phyloP scores from a whole-genome alignment of 495 filamentous ascomycete genomes.

The Neurospora sp. region DNA sequence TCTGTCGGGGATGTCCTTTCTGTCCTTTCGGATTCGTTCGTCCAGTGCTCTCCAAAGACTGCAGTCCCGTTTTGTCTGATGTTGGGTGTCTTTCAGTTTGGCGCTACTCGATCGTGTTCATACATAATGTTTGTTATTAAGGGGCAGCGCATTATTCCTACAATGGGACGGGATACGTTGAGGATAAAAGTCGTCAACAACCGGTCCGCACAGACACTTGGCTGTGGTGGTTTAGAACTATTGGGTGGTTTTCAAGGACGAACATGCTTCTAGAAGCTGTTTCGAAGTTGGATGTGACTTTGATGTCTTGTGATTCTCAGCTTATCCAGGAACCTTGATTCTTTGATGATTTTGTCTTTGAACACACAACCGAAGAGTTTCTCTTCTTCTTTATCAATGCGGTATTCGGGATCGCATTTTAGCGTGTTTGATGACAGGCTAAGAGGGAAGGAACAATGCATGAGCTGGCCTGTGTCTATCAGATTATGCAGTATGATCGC shows the following conservation, averaged over 20 bases:
- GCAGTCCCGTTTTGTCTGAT: neutral
- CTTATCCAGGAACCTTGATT: neutral
- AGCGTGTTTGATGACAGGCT: neutral
- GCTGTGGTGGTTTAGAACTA: neutral
- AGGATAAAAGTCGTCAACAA: neutral
- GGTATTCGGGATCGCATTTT: neutral
- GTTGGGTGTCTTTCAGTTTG: neutral
- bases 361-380: neutral
- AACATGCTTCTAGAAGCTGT: neutral
- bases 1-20: neutral
- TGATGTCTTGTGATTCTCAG: neutral
- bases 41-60: neutral
- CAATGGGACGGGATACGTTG: neutral
- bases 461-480: neutral
- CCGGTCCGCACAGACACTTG: neutral
- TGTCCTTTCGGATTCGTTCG: neutral
- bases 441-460: neutral
- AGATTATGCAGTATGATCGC: neutral
- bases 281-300: neutral
- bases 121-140: neutral
- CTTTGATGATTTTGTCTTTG: neutral
- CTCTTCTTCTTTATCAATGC: neutral
- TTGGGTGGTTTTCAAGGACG: neutral
- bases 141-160: neutral
- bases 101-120: neutral